A percentile compares a stretch with the other conserved stretches of the same genome.
These are phyloP conservation scores for Rosa rugosa DNA, from an alignment of 306 rosid species.

Conservation along the genomic window DNA sequence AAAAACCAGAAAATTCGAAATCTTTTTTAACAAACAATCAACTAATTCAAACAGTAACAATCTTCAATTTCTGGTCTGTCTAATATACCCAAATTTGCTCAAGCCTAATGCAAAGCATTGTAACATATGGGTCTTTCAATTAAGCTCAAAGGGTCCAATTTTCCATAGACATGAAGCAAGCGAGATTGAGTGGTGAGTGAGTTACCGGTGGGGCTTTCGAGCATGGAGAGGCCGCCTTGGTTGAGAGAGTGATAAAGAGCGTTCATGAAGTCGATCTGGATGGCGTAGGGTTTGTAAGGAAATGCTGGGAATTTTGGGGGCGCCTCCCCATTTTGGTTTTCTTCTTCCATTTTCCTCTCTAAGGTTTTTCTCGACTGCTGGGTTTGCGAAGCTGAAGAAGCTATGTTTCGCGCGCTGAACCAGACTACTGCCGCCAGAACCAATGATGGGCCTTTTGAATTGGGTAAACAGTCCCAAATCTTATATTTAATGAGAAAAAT, in stretches of 20 bases:
- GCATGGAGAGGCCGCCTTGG: conserved; percentile 82
- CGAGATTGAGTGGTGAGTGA: not conserved
- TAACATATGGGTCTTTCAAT: not conserved
- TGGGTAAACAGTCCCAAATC: too few relatives aligned
- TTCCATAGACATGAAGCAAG: not conserved
- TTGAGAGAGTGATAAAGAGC: conserved; percentile 67
- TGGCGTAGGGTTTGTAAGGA: conserved; percentile 77
- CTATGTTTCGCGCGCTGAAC: not conserved
- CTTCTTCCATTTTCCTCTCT: conserved; percentile 26
- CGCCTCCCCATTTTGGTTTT: conserved; percentile 5
- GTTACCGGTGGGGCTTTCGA: conserved; percentile 84
- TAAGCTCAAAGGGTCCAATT: not conserved
- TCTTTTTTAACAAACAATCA: too few relatives aligned
- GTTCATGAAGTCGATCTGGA: conserved; percentile 88
- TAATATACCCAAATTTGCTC: not conserved
- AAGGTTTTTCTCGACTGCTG: not conserved
- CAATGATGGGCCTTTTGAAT: not conserved
- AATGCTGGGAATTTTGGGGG: conserved; percentile 55
- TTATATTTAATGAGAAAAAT: too few relatives aligned
- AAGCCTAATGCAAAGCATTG: not conserved
- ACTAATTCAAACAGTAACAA: not conserved
- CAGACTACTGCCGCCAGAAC: not conserved
- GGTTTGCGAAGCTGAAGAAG: not conserved
- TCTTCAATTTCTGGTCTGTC: not conserved
- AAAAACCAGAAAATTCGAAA: too few relatives aligned